Evolutionary conservation across 2,329 filamentous ascomycete species (phyloP).

Genomic region (Cytospora piceicola): DNA sequence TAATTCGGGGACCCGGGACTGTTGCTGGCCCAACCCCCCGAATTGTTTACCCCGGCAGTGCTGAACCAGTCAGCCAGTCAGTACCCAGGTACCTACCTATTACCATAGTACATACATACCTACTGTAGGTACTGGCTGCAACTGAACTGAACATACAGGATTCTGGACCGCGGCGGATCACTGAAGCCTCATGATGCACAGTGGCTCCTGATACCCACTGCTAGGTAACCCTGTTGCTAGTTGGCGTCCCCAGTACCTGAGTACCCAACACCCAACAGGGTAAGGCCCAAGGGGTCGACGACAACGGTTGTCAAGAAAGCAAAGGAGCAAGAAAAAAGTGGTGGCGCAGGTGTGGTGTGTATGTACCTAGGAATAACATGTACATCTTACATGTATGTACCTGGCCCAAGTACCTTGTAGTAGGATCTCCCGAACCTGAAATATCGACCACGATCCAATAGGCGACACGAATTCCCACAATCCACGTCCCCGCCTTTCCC

Average conservation of each 20-base stretch:
- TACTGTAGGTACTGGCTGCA: too few relatives aligned
- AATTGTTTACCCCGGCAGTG: slow-evolving; percentile 21
- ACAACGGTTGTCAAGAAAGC: neutral
- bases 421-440: slow-evolving; percentile 1
- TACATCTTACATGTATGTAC: too few relatives aligned
- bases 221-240: too few relatives aligned
- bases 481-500: slow-evolving; percentile 1
- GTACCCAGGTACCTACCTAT: too few relatives aligned
- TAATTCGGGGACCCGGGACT: neutral
- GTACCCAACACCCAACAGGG: neutral
- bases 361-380: neutral
- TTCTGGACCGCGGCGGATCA: too few relatives aligned
- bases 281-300: neutral
- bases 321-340: slow-evolving; percentile 6
- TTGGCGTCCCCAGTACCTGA: too few relatives aligned
- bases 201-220: slow-evolving; percentile 10
- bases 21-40: slow-evolving; percentile 30
- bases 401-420: neutral
- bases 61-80: too few relatives aligned
- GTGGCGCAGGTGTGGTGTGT: slow-evolving; percentile 16
- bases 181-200: slow-evolving; percentile 12
- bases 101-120: too few relatives aligned
- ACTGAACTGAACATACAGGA: too few relatives aligned
- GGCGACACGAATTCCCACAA: slow-evolving; percentile 12
- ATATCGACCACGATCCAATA: slow-evolving; percentile 10